A percentile compares a stretch with the other conserved stretches of the same genome.
Conservation (phyloP, 306 rosid genomes). For the Macrotyloma uniflorum region DNA sequence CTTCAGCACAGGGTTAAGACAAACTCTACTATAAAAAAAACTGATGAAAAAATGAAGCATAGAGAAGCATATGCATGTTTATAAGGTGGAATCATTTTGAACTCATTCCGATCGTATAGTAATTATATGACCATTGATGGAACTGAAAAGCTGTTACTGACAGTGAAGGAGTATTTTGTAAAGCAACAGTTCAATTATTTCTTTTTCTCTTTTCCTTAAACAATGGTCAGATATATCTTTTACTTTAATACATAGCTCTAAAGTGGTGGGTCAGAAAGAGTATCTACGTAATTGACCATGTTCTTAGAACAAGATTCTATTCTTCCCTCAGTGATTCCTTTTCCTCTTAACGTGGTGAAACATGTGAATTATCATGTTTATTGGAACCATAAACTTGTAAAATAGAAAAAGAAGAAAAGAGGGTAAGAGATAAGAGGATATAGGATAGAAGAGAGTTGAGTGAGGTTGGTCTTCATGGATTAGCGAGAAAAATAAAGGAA, state of each 20-base stretch:
- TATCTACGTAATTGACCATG: constrained; percentile 13
- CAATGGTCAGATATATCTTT: constrained; percentile 35
- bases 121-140: neutral
- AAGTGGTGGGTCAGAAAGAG: constrained; percentile 43
- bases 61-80: neutral
- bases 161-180: constrained; percentile 47
- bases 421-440: neutral
- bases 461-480: constrained; percentile 47
- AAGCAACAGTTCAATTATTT: constrained; percentile 40
- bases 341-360: constrained; percentile 14
- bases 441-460: neutral
- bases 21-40: neutral
- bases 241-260: constrained; percentile 44
- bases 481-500: constrained; percentile 42
- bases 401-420: constrained; percentile 1
- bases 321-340: constrained; percentile 24
- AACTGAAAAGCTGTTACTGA: constrained; percentile 43
- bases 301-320: constrained; percentile 44
- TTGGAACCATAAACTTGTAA: constrained; percentile 20
- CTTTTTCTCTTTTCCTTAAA: constrained; percentile 17
- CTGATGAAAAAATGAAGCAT: too few species aligned
- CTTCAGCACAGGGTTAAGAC: too few species aligned
- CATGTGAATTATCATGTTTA: neutral
- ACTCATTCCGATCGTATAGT: neutral
- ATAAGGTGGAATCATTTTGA: constrained; percentile 21